Conservation (phyloP, 106 monocot genomes). For the Triglochin maritima region DNA sequence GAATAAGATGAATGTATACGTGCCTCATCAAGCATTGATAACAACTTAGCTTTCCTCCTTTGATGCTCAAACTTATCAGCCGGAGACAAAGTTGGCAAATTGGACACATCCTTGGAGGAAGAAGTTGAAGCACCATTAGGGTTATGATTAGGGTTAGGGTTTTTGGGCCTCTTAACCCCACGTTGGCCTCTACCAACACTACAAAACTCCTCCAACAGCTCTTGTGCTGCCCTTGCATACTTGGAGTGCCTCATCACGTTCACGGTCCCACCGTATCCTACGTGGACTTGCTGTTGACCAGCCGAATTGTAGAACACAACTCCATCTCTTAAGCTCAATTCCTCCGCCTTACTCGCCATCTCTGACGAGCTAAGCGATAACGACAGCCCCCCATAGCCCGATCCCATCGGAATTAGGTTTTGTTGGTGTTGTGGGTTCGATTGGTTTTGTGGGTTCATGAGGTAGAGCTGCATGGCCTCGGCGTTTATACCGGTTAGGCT, state of each 20-base stretch:
- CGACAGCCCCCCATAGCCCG: constrained; percentile 31
- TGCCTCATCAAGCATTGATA: constrained; percentile 18
- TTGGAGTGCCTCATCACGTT: constrained; percentile 50
- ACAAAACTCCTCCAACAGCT: constrained; percentile 93
- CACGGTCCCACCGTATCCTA: constrained; percentile 11
- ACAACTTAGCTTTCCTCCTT: constrained; percentile 17
- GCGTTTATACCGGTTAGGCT: constrained; percentile 25
- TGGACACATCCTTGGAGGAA: constrained; percentile 30
- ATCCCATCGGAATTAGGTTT: constrained; percentile 9
- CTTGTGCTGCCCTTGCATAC: constrained; percentile 73
- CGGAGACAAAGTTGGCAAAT: constrained; percentile 44
- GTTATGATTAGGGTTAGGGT: constrained; percentile 2
- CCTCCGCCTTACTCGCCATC: constrained; percentile 43
- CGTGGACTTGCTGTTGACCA: constrained; percentile 8
- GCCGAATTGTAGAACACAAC: constrained; percentile 30
- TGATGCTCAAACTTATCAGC: constrained; percentile 69
- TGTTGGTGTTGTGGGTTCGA: constrained; percentile 18
- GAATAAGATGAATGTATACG: neutral
- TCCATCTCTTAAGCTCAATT: constrained; percentile 38
- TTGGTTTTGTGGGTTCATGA: constrained; percentile 38
- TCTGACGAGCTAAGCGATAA: constrained; percentile 62
- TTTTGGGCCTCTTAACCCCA: neutral
- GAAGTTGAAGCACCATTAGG: constrained; percentile 8
- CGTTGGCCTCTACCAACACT: constrained; percentile 37
- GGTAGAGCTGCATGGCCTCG: constrained; percentile 57